Conservation (phyloP, 1,284 basidiomycete genomes). For the Pseudozyma sp. region DNA sequence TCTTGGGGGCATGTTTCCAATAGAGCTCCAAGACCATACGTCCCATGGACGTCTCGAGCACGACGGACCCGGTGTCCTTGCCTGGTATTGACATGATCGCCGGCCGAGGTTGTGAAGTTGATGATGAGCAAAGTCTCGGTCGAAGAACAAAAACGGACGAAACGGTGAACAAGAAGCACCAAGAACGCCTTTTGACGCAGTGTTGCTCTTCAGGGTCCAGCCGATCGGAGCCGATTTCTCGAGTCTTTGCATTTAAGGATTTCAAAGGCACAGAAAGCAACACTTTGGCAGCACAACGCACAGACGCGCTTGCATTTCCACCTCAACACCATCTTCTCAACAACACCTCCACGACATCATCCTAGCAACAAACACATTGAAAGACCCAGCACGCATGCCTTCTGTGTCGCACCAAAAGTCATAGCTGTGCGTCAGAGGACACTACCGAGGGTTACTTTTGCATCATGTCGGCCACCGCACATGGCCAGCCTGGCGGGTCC, state of each 20-base stretch:
- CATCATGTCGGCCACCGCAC: conserved; percentile 17
- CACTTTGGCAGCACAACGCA: conserved; percentile 13
- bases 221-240: conserved; percentile 25
- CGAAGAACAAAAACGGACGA: no score
- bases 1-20: conserved; percentile 63
- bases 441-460: background rate
- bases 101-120: background rate
- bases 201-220: conserved; percentile 28
- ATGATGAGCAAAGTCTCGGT: conserved; percentile 4
- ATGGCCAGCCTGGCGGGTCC: conserved; percentile 6
- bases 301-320: conserved; percentile 14
- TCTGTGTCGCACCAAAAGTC: background rate
- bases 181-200: conserved; percentile 1
- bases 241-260: background rate
- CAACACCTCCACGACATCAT: conserved; percentile 11
- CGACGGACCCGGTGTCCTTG: conserved; percentile 46
- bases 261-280: background rate
- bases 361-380: background rate
- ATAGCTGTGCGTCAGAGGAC: no score
- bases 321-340: conserved; percentile 1
- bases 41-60: conserved; percentile 64
- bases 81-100: conserved; percentile 39
- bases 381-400: background rate
- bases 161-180: background rate
- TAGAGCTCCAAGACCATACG: conserved; percentile 63